Percentiles rank a stretch among this genome's conserved stretches.
These are phyloP conservation scores for Termitomyces sp. DNA, from an alignment of 768 basidiomycete genomes.

Conservation along the genomic window DNA sequence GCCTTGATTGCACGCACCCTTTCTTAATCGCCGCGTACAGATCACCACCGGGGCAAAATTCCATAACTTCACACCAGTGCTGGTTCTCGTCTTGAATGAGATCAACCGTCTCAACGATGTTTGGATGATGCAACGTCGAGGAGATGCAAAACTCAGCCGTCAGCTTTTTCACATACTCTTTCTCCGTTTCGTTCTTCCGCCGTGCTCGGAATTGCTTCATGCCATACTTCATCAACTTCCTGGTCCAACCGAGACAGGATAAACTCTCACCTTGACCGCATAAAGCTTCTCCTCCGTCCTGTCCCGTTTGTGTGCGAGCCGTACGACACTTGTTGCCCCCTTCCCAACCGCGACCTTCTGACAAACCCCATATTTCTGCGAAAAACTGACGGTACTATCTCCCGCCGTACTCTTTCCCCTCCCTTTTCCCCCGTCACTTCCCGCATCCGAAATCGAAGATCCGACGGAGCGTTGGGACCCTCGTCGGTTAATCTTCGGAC, in stretches of 20 bases:
- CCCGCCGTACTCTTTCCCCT: constrained; percentile 35
- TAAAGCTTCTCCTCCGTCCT: constrained; percentile 94
- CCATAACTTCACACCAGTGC: constrained; percentile 99
- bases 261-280: constrained; percentile 81
- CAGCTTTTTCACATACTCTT: constrained; percentile 99
- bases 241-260: too few species aligned
- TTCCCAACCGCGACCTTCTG: constrained; percentile 97
- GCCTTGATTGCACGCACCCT: constrained; percentile 42
- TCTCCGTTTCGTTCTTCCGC: constrained; percentile 96
- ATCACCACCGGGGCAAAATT: constrained; percentile 97
- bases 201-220: constrained; percentile 94
- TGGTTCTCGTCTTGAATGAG: constrained; percentile 96
- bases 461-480: constrained; percentile 67
- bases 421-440: constrained; percentile 19
- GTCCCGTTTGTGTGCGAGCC: constrained; percentile 99
- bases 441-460: constrained; percentile 53
- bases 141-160: constrained; percentile 99
- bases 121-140: constrained; percentile 88
- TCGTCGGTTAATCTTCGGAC: constrained; percentile 70
- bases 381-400: constrained; percentile 40
- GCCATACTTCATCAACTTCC: background rate
- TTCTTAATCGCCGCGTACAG: constrained; percentile 99
- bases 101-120: constrained; percentile 98
- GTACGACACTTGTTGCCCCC: constrained; percentile 96
- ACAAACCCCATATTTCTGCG: constrained; percentile 96